These are phyloP conservation scores for Dendrothele bispora DNA, from an alignment of 768 basidiomycete species.

Conservation along the genomic window DNA sequence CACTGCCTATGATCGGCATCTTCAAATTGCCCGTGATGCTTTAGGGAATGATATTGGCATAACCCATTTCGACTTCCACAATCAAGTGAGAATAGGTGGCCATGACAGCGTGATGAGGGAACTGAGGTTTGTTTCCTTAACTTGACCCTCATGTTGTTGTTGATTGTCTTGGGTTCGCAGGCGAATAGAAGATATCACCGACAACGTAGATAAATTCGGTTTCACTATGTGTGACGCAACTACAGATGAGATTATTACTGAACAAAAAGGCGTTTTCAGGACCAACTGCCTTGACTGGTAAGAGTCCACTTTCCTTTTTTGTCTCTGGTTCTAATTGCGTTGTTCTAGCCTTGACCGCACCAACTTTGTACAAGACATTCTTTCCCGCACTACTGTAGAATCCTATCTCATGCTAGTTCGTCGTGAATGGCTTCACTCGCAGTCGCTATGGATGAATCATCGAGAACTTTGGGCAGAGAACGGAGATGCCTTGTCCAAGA, in stretches of 20 bases:
- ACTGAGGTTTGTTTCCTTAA: constrained; percentile 56
- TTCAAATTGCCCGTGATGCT: constrained; percentile 61
- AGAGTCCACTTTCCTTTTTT: constrained; percentile 17
- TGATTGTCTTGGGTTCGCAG: too few species aligned
- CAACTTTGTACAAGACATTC: constrained; percentile 95
- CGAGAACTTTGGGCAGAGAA: constrained; percentile 97
- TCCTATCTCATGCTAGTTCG: constrained; percentile 80
- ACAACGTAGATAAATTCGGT: constrained; percentile 76
- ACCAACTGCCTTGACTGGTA: constrained; percentile 97
- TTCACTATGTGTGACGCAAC: constrained; percentile 79
- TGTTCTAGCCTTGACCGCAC: constrained; percentile 84
- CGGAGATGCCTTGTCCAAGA: constrained; percentile 88
- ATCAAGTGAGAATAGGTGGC: constrained; percentile 73
- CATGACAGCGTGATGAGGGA: constrained; percentile 85
- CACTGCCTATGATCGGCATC: constrained; percentile 77
- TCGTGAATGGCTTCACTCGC: constrained; percentile 71
- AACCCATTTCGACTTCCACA: constrained; percentile 95
- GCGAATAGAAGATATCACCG: constrained; percentile 55
- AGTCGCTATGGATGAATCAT: constrained; percentile 80
- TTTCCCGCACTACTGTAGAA: constrained; percentile 80
- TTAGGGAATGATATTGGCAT: constrained; percentile 72
- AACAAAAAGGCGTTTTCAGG: constrained; percentile 89
- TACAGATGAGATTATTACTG: constrained; percentile 72
- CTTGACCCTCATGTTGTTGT: too few species aligned
- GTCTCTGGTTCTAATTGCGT: constrained; percentile 4